Evolutionary conservation across 768 basidiomycete genomes (phyloP), one percentile per base, ranked within the genome.

Genomic region (Chiua virens): DNA sequence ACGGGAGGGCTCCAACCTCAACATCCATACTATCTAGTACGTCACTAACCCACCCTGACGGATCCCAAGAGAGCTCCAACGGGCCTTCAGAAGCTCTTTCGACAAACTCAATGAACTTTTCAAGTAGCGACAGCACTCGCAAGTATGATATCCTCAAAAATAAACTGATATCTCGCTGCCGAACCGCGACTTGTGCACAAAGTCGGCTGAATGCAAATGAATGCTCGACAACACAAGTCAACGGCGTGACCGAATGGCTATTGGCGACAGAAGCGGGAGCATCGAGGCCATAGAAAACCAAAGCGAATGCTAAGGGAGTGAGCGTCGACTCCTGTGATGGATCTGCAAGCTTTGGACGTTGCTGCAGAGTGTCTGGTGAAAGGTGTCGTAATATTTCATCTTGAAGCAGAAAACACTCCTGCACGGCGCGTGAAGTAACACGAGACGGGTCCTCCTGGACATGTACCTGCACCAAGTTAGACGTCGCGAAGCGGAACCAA

Each of bases 41-140:
- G 8, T 66, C 65, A 2, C 73, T 59, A 7, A 89, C 67, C 93
- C 93, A 97, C 23, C 69, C 61, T 0, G 68, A 61, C 5, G 89
- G 83, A 39, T 83, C 65, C 90, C 90, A 92, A 1, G 67, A 47
- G 5, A 87, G 50, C 17, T 49, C 49, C 5, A 73, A 59, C 1
- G 75, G 54, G 3, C 65, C 56, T 3, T 74, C 68, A 17, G 58
- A 58, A 40, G 57, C 56, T 28, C 54, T 57, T 30, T 72, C 71
- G 30, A 80, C 63, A 53, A 79, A 70, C 30, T 71, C 70, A 32
- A 80, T 65, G 27, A 90, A 71, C 18, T 70, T 73, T 55, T 75
- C 73, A 32, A 88, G 68, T 11, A 89, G 68, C 0, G 71, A 67
- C 42, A 89, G 66, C 13, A 75, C 69, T 39, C 75, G 74, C n/a